Conservation (phyloP, 306 rosid genomes). For the Mucuna pruriens region DNA sequence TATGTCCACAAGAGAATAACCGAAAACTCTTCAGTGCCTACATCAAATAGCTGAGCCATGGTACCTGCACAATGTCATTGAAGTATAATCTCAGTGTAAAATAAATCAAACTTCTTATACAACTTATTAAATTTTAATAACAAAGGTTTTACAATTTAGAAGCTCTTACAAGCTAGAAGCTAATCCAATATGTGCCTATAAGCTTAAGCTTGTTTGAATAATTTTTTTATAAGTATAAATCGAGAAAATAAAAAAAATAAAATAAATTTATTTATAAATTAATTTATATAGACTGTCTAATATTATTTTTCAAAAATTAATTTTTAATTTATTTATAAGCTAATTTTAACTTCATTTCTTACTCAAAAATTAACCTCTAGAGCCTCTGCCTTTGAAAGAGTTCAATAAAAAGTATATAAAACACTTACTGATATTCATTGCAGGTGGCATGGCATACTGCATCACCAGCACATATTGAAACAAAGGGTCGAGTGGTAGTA, state of each 20-base stretch:
- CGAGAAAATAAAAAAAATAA: too few species aligned
- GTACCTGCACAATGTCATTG: conserved; percentile 58
- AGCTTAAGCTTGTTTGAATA: too few species aligned
- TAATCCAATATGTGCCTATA: background rate
- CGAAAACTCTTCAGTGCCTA: conserved; percentile 89
- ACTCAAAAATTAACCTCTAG: too few species aligned
- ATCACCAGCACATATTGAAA: conserved; percentile 70
- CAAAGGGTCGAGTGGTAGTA: conserved; percentile 72
- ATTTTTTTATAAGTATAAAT: too few species aligned
- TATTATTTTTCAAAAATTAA: too few species aligned
- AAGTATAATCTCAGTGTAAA: conserved; percentile 57
- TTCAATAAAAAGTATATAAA: background rate
- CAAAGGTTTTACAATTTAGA: background rate
- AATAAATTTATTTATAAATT: too few species aligned
- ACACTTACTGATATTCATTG: conserved; percentile 79
- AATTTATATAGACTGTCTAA: too few species aligned
- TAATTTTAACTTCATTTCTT: too few species aligned
- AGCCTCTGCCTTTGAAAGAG: background rate
- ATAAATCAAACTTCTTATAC: conserved; percentile 61
- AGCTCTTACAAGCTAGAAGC: background rate
- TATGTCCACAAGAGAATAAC: conserved; percentile 85
- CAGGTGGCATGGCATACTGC: conserved; percentile 91
- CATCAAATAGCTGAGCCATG: conserved; percentile 82
- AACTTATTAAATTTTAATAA: conserved; percentile 38
- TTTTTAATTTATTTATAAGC: too few species aligned